These are phyloP conservation scores for Solanum megistacrolobum DNA, from an alignment of 257 asterid species.

Conservation along the genomic window DNA sequence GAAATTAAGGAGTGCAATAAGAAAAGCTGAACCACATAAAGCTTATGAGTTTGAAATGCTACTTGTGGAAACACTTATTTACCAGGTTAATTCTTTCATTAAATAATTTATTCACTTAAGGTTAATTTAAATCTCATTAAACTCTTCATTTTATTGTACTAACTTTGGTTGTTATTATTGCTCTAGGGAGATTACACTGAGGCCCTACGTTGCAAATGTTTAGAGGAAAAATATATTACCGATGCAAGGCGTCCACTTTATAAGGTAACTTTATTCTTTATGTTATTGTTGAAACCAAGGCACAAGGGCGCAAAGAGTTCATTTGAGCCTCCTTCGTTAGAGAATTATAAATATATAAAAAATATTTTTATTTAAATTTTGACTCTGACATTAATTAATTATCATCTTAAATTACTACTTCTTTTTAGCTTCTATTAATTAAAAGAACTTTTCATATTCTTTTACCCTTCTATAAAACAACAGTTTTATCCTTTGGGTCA, in stretches of 20 bases:
- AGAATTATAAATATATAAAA: too few relatives aligned
- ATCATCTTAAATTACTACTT: too few relatives aligned
- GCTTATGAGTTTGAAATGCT: conserved; percentile 5
- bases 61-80: neutral
- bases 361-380: too few relatives aligned
- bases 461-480: too few relatives aligned
- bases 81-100: neutral
- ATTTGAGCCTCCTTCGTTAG: neutral
- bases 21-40: neutral
- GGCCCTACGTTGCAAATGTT: neutral
- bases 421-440: too few relatives aligned
- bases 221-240: neutral
- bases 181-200: neutral
- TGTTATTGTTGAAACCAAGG: neutral
- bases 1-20: neutral
- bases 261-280: neutral
- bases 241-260: conserved; percentile 6
- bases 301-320: neutral
- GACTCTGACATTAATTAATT: too few relatives aligned
- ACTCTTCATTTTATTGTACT: neutral
- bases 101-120: neutral
- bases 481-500: too few relatives aligned
- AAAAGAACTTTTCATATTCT: too few relatives aligned
- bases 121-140: neutral
- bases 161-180: neutral